These are phyloP conservation scores for Linanthus parryae DNA, from an alignment of 148 eudicot species.

Conservation along the genomic window DNA sequence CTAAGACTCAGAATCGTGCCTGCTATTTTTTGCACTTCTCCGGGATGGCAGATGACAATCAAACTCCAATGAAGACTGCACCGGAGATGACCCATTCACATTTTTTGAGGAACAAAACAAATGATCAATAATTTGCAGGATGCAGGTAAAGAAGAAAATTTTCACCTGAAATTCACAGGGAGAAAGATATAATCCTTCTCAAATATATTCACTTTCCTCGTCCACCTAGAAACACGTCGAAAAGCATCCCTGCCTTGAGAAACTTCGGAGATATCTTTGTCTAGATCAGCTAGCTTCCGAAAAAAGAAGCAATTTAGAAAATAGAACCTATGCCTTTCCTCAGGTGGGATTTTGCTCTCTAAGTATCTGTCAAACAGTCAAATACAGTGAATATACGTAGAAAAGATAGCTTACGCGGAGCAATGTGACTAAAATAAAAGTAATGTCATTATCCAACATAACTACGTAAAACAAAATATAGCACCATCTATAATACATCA, in stretches of 20 bases:
- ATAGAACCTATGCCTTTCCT: slow-evolving; percentile 50
- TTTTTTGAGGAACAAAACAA: slow-evolving; percentile 1
- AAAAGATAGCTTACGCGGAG: not conserved
- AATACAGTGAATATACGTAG: not conserved
- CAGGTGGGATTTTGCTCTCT: slow-evolving; percentile 40
- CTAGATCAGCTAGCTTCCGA: slow-evolving; percentile 73
- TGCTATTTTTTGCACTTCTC: slow-evolving; percentile 44
- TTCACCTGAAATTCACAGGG: slow-evolving; percentile 90
- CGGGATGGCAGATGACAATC: slow-evolving; percentile 81
- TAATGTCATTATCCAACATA: too few species aligned
- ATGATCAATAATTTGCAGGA: slow-evolving; percentile 1
- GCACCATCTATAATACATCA: too few species aligned
- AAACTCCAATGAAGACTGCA: slow-evolving; percentile 93
- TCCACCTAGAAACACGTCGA: slow-evolving; percentile 86
- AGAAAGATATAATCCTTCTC: slow-evolving; percentile 84
- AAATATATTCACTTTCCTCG: slow-evolving; percentile 74
- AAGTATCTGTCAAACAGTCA: too few species aligned
- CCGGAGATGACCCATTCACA: slow-evolving; percentile 7
- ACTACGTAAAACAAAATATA: too few species aligned
- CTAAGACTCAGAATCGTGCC: slow-evolving; percentile 26
- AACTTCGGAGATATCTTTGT: slow-evolving; percentile 37
- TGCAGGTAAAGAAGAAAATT: slow-evolving; percentile 1
- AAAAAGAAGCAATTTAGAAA: slow-evolving; percentile 89
- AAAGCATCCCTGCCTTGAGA: slow-evolving; percentile 67
- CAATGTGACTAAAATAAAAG: too few species aligned